Evolutionary conservation across 805 yeast genomes (phyloP).

Genomic region (Candida succiphila): DNA sequence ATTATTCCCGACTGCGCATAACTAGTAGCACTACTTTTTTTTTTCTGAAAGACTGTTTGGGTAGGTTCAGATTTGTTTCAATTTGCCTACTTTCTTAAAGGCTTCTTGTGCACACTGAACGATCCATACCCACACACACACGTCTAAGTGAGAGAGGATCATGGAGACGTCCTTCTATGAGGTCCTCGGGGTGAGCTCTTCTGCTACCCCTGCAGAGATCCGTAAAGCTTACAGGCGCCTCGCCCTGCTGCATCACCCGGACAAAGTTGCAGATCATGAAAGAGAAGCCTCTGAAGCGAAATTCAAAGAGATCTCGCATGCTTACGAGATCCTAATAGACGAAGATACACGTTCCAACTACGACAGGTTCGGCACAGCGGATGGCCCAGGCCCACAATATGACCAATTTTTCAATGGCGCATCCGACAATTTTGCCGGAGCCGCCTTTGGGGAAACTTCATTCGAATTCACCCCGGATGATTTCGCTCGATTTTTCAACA

Average conservation of each 20-base stretch:
- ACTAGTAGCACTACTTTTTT: no score
- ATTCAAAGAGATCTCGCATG: constrained; percentile 79
- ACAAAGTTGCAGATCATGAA: constrained; percentile 57
- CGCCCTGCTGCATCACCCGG: constrained; percentile 84
- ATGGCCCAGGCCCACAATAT: constrained; percentile 17
- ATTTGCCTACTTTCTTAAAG: no score
- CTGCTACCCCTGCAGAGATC: constrained; percentile 65
- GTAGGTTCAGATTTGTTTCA: no score
- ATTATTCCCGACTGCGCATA: no score
- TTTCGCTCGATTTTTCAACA: constrained; percentile 61
- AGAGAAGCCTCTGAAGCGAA: constrained; percentile 63
- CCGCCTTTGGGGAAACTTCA: constrained; percentile 26
- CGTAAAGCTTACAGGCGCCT: constrained; percentile 76
- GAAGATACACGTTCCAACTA: constrained; percentile 50
- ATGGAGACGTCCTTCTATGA: no score
- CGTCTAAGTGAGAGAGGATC: no score
- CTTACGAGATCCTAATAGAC: constrained; percentile 76
- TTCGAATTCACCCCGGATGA: constrained; percentile 58
- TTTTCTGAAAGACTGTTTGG: no score
- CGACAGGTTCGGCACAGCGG: constrained; percentile 42
- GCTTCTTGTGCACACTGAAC: no score
- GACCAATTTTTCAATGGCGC: constrained; percentile 24
- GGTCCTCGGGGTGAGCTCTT: constrained; percentile 54
- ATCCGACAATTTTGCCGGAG: constrained; percentile 35
- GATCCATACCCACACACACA: no score